A percentile compares a stretch with the other conserved stretches of the same genome.
These are phyloP conservation scores for Centrapalus pauciflorus DNA, from an alignment of 129 eudicot genomes.

Conservation along the genomic window DNA sequence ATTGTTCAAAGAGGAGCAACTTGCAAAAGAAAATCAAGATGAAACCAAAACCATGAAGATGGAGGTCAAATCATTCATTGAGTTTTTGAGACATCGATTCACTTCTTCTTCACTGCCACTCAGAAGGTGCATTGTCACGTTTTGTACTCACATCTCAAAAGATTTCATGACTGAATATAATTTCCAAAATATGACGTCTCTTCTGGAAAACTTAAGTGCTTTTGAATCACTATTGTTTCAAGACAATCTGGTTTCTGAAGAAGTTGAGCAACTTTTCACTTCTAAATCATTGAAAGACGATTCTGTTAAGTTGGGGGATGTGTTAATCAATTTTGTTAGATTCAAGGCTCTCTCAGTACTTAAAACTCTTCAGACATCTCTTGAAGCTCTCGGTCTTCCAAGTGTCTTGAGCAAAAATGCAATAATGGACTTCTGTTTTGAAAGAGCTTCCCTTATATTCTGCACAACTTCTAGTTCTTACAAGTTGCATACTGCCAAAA, in stretches of 20 bases:
- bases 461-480: constrained; percentile 61
- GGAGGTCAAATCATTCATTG: constrained; percentile 34
- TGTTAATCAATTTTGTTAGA: constrained; percentile 18
- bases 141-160: constrained; percentile 59
- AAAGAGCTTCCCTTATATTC: constrained; percentile 52
- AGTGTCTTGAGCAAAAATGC: constrained; percentile 6
- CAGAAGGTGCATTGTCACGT: constrained; percentile 32
- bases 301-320: constrained; percentile 6
- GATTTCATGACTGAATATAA: constrained; percentile 29
- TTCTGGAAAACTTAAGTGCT: constrained; percentile 18
- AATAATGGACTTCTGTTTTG: constrained; percentile 39
- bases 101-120: constrained; percentile 23
- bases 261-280: constrained; percentile 32
- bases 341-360: constrained; percentile 26
- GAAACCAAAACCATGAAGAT: not conserved
- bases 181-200: constrained; percentile 22
- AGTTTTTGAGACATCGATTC: constrained; percentile 43
- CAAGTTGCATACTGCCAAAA: constrained; percentile 31
- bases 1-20: constrained; percentile 7
- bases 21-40: constrained; percentile 5
- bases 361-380: constrained; percentile 33
- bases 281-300: not conserved
- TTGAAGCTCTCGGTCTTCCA: constrained; percentile 39
- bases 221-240: constrained; percentile 38
- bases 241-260: constrained; percentile 31